phyloP scores from a whole-genome alignment of 495 filamentous ascomycete species.

The Thermothielavioides terrestris region DNA sequence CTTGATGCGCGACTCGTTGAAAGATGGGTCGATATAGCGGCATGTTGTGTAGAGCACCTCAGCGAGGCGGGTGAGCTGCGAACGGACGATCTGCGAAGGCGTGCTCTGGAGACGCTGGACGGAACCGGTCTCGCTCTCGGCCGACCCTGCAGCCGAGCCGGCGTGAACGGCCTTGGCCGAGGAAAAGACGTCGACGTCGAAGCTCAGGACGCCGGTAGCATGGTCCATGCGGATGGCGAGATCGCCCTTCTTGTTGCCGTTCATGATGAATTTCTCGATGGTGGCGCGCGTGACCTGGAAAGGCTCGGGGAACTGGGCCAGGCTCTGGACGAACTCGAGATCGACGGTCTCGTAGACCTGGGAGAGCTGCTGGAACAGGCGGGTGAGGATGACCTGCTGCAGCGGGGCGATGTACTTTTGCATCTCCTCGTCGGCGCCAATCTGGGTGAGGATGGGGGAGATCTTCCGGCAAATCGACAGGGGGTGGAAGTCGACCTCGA shows the following conservation, averaged over 20 bases:
- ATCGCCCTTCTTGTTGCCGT: conserved; percentile 99
- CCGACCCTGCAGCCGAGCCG: conserved; percentile 77
- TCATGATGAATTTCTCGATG: conserved; percentile 99
- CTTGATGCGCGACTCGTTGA: conserved; percentile 67
- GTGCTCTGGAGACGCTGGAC: conserved; percentile 96
- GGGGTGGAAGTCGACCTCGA: conserved; percentile 98
- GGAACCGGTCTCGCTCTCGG: conserved; percentile 74
- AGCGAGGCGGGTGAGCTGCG: conserved; percentile 83
- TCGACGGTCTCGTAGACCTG: conserved; percentile 99
- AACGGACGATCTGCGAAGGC: conserved; percentile 92
- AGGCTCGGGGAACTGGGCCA: conserved; percentile 92
- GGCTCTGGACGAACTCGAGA: conserved; percentile 83
- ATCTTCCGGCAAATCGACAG: conserved; percentile 99
- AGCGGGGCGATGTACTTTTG: conserved; percentile 89
- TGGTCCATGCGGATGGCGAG: conserved; percentile 94
- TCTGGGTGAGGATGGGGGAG: conserved; percentile 87
- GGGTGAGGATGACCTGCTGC: conserved; percentile 96
- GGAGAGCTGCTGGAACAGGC: conserved; percentile 96
- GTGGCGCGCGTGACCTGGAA: conserved; percentile 87
- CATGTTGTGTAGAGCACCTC: conserved; percentile 88
- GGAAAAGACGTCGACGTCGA: conserved; percentile 96
- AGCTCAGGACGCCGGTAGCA: conserved; percentile 86
- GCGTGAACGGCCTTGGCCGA: conserved; percentile 87
- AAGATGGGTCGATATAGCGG: conserved; percentile 86
- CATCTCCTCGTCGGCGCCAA: conserved; percentile 92